phyloP scores from a whole-genome alignment of 2,329 filamentous ascomycete genomes.

The Fusarium sp. region DNA sequence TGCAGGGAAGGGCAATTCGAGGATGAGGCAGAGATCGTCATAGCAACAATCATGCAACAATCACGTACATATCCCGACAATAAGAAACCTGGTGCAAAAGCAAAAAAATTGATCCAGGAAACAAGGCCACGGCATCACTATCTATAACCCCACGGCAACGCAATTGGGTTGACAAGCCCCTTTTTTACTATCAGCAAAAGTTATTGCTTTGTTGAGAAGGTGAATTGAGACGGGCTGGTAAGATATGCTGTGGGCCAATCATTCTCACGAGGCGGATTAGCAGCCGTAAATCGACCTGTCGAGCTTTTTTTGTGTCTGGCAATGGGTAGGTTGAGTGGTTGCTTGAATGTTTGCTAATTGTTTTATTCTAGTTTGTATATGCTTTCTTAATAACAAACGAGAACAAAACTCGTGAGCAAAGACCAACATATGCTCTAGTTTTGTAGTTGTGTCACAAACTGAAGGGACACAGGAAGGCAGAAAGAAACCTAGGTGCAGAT shows the following conservation, averaged over 20 bases:
- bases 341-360: neutral
- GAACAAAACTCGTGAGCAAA: neutral
- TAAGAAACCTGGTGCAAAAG: slow-evolving; percentile 6
- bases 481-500: neutral
- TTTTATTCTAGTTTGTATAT: neutral
- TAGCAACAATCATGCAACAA: neutral
- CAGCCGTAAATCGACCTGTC: neutral
- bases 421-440: neutral
- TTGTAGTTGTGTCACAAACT: slow-evolving; percentile 14
- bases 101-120: neutral
- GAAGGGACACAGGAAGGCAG: slow-evolving; percentile 1
- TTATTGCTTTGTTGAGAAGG: slow-evolving; percentile 25
- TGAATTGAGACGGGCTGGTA: slow-evolving; percentile 2
- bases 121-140: neutral
- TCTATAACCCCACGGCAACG: neutral
- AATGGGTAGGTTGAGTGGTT: neutral
- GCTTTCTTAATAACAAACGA: neutral
- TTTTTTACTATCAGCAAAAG: neutral
- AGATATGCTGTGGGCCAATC: slow-evolving; percentile 22
- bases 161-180: neutral
- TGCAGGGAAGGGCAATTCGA: neutral
- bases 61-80: neutral
- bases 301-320: neutral
- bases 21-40: slow-evolving; percentile 21
- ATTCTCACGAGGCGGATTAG: slow-evolving; percentile 21